A percentile compares a stretch with the other conserved stretches of the same genome.
Conservation (phyloP, 805 yeast genomes). For the Nadsonia fulvescens region DNA sequence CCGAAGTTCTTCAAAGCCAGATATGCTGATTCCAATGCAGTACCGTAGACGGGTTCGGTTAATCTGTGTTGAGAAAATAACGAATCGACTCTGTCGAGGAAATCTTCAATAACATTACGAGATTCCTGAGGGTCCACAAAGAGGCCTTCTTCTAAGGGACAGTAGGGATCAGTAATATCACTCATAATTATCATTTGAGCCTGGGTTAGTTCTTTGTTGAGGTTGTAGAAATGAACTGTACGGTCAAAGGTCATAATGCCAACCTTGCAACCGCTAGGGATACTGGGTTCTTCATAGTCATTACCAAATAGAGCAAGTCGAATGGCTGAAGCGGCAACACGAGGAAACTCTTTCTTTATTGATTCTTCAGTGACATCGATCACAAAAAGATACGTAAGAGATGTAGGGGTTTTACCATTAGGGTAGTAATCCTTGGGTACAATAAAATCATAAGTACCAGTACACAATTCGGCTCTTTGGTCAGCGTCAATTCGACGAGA, state of each 20-base stretch:
- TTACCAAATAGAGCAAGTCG: slow-evolving; percentile 32
- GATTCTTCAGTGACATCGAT: slow-evolving; percentile 52
- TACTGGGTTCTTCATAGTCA: slow-evolving; percentile 14
- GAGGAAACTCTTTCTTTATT: slow-evolving; percentile 39
- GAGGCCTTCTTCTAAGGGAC: slow-evolving; percentile 61
- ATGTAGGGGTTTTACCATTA: slow-evolving; percentile 21
- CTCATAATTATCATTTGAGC: slow-evolving; percentile 43
- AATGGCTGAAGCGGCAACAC: slow-evolving; percentile 52
- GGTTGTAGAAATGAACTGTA: slow-evolving; percentile 51
- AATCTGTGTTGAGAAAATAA: slow-evolving; percentile 22
- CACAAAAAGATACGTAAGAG: slow-evolving; percentile 53
- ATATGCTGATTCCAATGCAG: slow-evolving; percentile 55
- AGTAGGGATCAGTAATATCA: slow-evolving; percentile 60
- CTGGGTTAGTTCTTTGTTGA: slow-evolving; percentile 35
- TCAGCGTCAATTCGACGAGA: slow-evolving; percentile 47
- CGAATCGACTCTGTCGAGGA: slow-evolving; percentile 43
- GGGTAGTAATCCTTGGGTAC: slow-evolving; percentile 61
- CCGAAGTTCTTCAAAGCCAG: slow-evolving; percentile 41
- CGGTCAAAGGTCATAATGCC: slow-evolving; percentile 67
- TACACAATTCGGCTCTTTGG: slow-evolving; percentile 55
- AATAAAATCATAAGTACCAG: slow-evolving; percentile 70
- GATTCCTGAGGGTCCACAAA: slow-evolving; percentile 67
- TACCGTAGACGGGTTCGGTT: slow-evolving; percentile 59
- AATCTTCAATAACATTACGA: slow-evolving; percentile 41
- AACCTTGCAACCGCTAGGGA: slow-evolving; percentile 31